Conservation (phyloP, 768 basidiomycete species). For the Phaeotremella fagi region DNA sequence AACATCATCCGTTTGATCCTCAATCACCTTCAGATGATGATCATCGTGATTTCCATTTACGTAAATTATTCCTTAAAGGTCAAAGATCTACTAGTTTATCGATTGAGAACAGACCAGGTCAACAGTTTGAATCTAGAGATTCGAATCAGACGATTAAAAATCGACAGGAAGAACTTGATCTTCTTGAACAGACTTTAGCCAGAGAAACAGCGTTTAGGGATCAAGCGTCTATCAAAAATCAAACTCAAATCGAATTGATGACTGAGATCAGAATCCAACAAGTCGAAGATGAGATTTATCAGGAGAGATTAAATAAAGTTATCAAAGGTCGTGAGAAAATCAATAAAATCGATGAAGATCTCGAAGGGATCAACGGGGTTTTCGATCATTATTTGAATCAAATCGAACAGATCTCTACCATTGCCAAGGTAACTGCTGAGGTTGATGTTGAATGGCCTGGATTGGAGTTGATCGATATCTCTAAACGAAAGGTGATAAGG, state of each 20-base stretch:
- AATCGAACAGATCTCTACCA: constrained; percentile 15
- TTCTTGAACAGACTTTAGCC: constrained; percentile 17
- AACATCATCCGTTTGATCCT: background rate
- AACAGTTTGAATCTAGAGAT: background rate
- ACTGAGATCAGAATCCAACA: constrained; percentile 12
- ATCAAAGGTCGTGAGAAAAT: constrained; percentile 7
- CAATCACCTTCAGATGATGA: constrained; percentile 21
- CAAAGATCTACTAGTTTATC: constrained; percentile 8
- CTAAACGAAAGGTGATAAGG: background rate
- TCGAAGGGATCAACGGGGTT: constrained; percentile 16
- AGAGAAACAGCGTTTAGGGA: constrained; percentile 27
- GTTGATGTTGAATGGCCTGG: constrained; percentile 12
- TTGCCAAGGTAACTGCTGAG: constrained; percentile 11
- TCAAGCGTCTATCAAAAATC: constrained; percentile 12
- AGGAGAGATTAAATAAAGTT: constrained; percentile 23
- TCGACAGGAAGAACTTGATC: constrained; percentile 17
- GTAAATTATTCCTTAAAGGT: constrained; percentile 30
- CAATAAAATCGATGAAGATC: constrained; percentile 8
- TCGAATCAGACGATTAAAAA: background rate
- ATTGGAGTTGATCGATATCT: constrained; percentile 1
- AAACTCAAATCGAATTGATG: constrained; percentile 17
- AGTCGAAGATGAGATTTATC: constrained; percentile 28
- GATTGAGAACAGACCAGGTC: background rate
- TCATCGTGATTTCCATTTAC: constrained; percentile 15
- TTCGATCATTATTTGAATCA: constrained; percentile 24